phyloP scores from a whole-genome alignment of 805 yeast species.

The Kregervanrija delftensis region DNA sequence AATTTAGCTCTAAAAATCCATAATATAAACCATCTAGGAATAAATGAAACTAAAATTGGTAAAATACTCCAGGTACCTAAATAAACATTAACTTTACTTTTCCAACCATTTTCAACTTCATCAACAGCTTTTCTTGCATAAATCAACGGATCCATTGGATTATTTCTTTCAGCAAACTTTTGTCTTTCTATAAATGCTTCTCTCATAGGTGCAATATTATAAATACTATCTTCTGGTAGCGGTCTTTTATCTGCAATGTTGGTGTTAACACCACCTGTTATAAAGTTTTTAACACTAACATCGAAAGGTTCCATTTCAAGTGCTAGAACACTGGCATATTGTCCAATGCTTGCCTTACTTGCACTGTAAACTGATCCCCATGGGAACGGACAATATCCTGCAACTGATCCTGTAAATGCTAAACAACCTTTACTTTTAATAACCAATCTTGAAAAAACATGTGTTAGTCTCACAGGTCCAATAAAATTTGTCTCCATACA shows the following conservation, averaged over 20 bases:
- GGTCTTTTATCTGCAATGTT: slow-evolving; percentile 62
- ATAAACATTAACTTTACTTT: slow-evolving; percentile 42
- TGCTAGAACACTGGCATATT: slow-evolving; percentile 55
- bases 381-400: slow-evolving; percentile 65
- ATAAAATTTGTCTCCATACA: slow-evolving; percentile 62
- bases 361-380: slow-evolving; percentile 62
- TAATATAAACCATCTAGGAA: slow-evolving; percentile 23
- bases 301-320: slow-evolving; percentile 67
- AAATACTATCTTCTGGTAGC: slow-evolving; percentile 50
- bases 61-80: slow-evolving; percentile 38
- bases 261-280: slow-evolving; percentile 74
- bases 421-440: slow-evolving; percentile 64
- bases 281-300: slow-evolving; percentile 59
- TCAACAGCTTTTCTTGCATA: slow-evolving; percentile 52
- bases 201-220: slow-evolving; percentile 42
- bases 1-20: slow-evolving; percentile 25
- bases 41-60: slow-evolving; percentile 19
- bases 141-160: slow-evolving; percentile 52
- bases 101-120: slow-evolving; percentile 35
- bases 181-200: slow-evolving; percentile 45
- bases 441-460: slow-evolving; percentile 38
- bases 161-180: slow-evolving; percentile 50
- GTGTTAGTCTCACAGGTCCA: slow-evolving; percentile 58
- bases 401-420: slow-evolving; percentile 68
- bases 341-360: slow-evolving; percentile 71